Base-by-base conservation (phyloP, 768 basidiomycete species). In the Suillus ampliporus region DNA sequence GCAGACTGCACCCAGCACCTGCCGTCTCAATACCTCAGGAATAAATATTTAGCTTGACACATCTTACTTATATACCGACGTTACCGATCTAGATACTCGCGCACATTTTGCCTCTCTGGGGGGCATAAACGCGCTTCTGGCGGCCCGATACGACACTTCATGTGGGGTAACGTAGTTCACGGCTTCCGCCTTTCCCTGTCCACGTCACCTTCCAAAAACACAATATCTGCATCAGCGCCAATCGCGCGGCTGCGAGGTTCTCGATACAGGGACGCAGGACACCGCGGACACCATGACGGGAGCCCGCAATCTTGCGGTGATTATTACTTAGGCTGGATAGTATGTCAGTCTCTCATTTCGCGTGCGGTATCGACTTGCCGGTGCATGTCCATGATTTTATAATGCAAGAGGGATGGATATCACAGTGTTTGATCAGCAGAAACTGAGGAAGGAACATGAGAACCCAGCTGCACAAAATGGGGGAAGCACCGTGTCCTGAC, bases 171-270 rank as follows among this genome's bases (percentile, higher is more conserved):
- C 61, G 61, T 66, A 57, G 41, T 37, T 65, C 62, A 58, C 64
- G 58, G 50, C 57, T 64, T 63, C 47, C 51, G 58, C 56, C 26
- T 38, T 44, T 50, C 61, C 48, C 61, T 38, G 61, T 57, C 60
- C 64, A 34, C 54, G 61, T 58, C 50, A 53, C 65, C 60, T 61
- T 62, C 61, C 63, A 61, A 64, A 74, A 72, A 41, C 40, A 58
- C 60, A 48, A 51, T 40, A 56, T 6, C 66, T 58, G 64, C 71
- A 43, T 59, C 46, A 51, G 54, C 46, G 50, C 37, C 47, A 66
- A 67, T 65, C 65, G 61, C 61, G 51, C 26, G 48, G 54, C 59
- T 59, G 68, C 59, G 63, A 76, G 72, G 71, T 64, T 51, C 57
- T 40, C 41, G 35, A 31, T 34, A 65, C 62, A 67, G 64, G 59